phyloP scores from a whole-genome alignment of 345 rosid genomes.

The Pistacia atlantica region DNA sequence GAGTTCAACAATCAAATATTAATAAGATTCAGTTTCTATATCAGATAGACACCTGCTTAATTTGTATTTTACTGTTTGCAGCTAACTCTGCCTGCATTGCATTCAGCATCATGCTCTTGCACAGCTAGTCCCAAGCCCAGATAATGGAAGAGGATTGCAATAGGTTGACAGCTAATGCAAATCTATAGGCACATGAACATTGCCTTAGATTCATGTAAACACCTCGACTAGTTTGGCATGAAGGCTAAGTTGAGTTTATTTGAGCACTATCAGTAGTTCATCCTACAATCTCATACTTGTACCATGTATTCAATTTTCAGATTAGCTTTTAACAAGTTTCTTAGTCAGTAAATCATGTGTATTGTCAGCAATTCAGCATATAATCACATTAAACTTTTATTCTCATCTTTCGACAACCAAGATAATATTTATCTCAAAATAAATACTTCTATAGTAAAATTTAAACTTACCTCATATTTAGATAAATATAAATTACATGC shows the following conservation, averaged over 20 bases:
- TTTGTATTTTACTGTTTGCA: not conserved
- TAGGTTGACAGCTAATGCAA: not conserved
- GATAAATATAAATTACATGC: not conserved
- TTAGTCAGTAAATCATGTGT: not conserved
- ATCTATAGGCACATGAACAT: not conserved
- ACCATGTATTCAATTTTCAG: not conserved
- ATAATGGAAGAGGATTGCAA: not conserved
- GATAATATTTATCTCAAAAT: not conserved
- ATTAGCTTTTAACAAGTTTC: not conserved
- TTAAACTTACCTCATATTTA: not conserved
- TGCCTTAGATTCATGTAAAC: not conserved
- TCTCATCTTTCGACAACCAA: slow-evolving; percentile 1
- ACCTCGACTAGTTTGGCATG: not conserved
- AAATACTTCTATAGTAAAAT: not conserved
- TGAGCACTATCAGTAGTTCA: not conserved
- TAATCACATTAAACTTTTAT: not conserved
- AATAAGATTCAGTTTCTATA: not conserved
- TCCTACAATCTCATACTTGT: not conserved
- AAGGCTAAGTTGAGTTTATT: not conserved
- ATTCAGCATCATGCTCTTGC: not conserved
- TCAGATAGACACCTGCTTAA: not conserved
- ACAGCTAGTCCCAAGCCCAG: not conserved
- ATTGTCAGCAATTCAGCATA: too few species aligned
- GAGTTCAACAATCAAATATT: not conserved
- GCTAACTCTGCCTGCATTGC: not conserved